Evolutionary conservation across 2,329 filamentous ascomycete genomes (phyloP).

Genomic region (Chaetothyriales sp.): DNA sequence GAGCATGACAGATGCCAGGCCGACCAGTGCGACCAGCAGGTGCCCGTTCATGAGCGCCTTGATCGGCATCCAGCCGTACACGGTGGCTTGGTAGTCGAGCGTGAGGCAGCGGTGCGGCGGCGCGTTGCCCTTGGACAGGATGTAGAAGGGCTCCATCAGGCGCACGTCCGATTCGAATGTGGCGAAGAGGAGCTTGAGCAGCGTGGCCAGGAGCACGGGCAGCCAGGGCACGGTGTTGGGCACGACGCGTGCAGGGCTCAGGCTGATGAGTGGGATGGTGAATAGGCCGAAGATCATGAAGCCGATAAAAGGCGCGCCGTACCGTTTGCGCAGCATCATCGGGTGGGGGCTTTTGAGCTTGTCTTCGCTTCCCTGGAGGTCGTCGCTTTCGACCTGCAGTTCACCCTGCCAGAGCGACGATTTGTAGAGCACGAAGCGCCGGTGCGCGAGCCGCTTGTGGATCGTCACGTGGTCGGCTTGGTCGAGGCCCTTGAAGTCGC

Average conservation of each 20-base stretch:
- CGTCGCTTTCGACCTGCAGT: constrained; percentile 26
- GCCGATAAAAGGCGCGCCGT: constrained; percentile 29
- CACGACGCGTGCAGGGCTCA: constrained; percentile 25
- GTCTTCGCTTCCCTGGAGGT: constrained; percentile 17
- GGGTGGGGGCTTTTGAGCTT: constrained; percentile 29
- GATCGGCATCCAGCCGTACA: constrained; percentile 32
- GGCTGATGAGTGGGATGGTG: constrained; percentile 31
- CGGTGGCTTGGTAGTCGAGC: constrained; percentile 36
- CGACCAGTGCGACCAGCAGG: constrained; percentile 33
- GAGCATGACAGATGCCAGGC: constrained; percentile 30
- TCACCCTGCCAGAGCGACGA: constrained; percentile 39
- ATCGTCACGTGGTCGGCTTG: constrained; percentile 30
- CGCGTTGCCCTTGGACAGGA: constrained; percentile 32
- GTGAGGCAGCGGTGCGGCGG: constrained; percentile 33
- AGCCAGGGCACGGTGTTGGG: constrained; percentile 32
- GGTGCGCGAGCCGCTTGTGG: constrained; percentile 32
- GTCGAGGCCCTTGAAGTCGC: constrained; percentile 35
- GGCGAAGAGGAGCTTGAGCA: constrained; percentile 35
- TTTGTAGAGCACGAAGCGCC: constrained; percentile 37
- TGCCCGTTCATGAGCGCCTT: constrained; percentile 32
- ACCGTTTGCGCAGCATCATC: constrained; percentile 29
- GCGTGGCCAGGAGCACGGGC: constrained; percentile 31
- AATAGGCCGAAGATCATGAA: constrained; percentile 28
- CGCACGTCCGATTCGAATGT: constrained; percentile 35
- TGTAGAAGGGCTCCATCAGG: constrained; percentile 36